Evolutionary conservation across 306 rosid species (phyloP).

Genomic region (Lathyrus oleraceus): DNA sequence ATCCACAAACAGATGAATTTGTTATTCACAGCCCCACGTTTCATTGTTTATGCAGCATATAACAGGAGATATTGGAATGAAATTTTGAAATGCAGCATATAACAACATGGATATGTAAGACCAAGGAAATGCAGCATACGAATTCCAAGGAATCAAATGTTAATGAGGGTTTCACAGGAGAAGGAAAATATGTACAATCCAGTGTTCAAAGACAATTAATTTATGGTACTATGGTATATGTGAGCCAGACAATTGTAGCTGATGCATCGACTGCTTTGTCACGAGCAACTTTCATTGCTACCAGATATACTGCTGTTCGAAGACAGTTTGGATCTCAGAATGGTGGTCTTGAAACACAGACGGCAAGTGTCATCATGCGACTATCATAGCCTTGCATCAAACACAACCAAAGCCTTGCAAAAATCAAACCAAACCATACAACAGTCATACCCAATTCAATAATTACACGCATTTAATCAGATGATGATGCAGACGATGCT

Average conservation of each 20-base stretch:
- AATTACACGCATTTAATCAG: too few species aligned
- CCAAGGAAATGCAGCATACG: too few species aligned
- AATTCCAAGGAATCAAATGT: constrained; percentile 91
- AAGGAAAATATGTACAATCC: constrained; percentile 84
- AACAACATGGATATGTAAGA: constrained; percentile 88
- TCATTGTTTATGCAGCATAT: too few species aligned
- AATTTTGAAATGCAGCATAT: constrained; percentile 90
- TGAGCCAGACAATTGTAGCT: constrained; percentile 77
- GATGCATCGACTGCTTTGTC: constrained; percentile 93
- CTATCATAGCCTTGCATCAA: too few species aligned
- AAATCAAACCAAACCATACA: too few species aligned
- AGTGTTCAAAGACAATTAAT: constrained; percentile 83
- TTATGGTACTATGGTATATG: constrained; percentile 93
- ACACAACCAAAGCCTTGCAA: too few species aligned
- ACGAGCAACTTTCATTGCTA: constrained; percentile 93
- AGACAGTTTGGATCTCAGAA: constrained; percentile 83
- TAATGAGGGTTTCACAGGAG: constrained; percentile 95
- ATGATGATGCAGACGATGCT: too few species aligned
- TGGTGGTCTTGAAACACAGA: constrained; percentile 81
- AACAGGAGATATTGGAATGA: constrained; percentile 96
- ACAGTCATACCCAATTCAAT: too few species aligned
- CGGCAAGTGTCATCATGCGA: too few species aligned
- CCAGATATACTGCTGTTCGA: constrained; percentile 96
- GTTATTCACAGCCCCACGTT: constrained; percentile 87
- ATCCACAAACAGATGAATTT: constrained; percentile 80